phyloP scores from a whole-genome alignment of 2,329 filamentous ascomycete species.

The Lachnellula occidentalis region DNA sequence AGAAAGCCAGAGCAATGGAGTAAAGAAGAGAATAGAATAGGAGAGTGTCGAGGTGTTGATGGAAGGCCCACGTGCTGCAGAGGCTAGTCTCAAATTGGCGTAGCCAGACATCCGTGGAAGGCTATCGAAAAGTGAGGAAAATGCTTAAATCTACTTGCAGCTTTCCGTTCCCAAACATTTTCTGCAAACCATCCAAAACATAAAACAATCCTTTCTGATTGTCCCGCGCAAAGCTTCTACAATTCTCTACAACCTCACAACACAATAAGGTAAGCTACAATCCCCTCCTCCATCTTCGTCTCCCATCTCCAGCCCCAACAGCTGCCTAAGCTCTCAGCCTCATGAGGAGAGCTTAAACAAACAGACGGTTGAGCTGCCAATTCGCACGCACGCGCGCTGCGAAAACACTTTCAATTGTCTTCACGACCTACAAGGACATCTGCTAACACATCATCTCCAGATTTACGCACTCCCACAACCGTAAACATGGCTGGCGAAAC shows the following conservation, averaged over 20 bases:
- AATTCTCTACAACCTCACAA: not conserved
- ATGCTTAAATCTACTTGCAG: too few relatives aligned
- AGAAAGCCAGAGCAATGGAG: too few relatives aligned
- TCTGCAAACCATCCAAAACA: too few relatives aligned
- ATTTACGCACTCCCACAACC: constrained; percentile 24
- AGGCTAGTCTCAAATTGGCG: too few relatives aligned
- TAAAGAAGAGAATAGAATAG: too few relatives aligned
- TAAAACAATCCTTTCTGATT: too few relatives aligned
- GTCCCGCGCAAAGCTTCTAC: too few relatives aligned
- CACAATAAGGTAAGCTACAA: not conserved
- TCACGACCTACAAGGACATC: not conserved
- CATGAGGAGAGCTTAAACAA: not conserved
- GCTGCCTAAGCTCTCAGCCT: not conserved
- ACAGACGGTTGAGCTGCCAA: not conserved
- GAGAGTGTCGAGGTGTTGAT: too few relatives aligned
- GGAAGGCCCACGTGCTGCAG: too few relatives aligned
- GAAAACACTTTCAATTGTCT: not conserved
- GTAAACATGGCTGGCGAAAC: constrained; percentile 80
- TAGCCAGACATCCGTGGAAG: too few relatives aligned
- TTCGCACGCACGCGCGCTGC: not conserved
- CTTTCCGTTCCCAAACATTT: too few relatives aligned
- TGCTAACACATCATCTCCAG: constrained; percentile 13
- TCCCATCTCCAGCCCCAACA: not conserved
- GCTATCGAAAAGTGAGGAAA: too few relatives aligned
- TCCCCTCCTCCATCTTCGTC: not conserved